Conservation (phyloP, 169 alveolate species). For the Plasmodium blacklocki region DNA sequence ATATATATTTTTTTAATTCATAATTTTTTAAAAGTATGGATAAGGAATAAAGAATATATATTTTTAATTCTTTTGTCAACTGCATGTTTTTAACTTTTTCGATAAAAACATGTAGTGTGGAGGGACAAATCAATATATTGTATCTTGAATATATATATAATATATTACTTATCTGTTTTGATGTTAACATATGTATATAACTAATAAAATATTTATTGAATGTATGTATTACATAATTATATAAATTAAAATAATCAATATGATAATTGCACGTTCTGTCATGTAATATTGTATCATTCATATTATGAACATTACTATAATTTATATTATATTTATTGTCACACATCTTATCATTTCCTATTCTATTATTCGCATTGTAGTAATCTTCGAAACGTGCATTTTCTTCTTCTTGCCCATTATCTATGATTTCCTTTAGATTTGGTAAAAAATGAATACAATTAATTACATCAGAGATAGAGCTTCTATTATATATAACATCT, state of each 20-base stretch:
- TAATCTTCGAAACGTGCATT: not conserved
- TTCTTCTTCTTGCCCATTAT: not conserved
- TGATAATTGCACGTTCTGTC: slow-evolving; percentile 21
- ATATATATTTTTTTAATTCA: slow-evolving; percentile 2
- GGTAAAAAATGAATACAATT: slow-evolving; percentile 75
- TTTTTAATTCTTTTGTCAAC: slow-evolving; percentile 47
- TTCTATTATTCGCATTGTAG: too few relatives aligned
- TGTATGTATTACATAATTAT: slow-evolving; percentile 45
- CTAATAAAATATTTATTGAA: slow-evolving; percentile 54
- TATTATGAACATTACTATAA: too few relatives aligned
- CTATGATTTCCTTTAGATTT: slow-evolving; percentile 32
- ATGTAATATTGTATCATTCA: not conserved
- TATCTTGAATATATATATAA: slow-evolving; percentile 70
- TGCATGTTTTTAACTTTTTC: slow-evolving; percentile 29
- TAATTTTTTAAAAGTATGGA: slow-evolving; percentile 65
- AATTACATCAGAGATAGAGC: slow-evolving; percentile 50
- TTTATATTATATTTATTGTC: not conserved
- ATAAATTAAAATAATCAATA: slow-evolving; percentile 34
- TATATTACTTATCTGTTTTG: slow-evolving; percentile 56
- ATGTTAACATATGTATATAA: slow-evolving; percentile 36
- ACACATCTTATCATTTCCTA: not conserved
- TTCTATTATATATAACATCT: slow-evolving; percentile 23
- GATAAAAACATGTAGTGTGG: slow-evolving; percentile 40
- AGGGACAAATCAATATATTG: slow-evolving; percentile 37
- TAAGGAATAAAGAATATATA: slow-evolving; percentile 60